phyloP scores from a whole-genome alignment of 371 early-diverging fungal genomes.

The Mucor sp. region DNA sequence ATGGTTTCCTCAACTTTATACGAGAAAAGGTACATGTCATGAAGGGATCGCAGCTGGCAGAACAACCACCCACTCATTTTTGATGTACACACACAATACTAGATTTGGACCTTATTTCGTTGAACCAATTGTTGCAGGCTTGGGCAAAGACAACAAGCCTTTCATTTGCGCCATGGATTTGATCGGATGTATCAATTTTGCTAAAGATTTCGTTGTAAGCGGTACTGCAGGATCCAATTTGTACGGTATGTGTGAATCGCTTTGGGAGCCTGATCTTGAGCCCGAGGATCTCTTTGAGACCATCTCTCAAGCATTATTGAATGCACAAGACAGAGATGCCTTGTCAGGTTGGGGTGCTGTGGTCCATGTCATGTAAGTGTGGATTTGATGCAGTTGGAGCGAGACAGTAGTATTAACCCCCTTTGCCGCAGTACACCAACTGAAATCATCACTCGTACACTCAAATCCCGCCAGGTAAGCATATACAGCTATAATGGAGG shows the following conservation, averaged over 20 bases:
- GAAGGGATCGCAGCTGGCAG: background rate
- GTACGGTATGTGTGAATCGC: conserved; percentile 97
- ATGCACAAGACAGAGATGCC: conserved; percentile 98
- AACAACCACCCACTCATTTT: background rate
- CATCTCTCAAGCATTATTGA: conserved; percentile 95
- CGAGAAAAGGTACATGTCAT: conserved; percentile 74
- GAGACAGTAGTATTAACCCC: background rate
- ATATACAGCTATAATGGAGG: background rate
- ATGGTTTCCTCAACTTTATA: conserved; percentile 98
- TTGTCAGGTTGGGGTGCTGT: conserved; percentile 99
- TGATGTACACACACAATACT: background rate
- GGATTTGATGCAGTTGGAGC: background rate
- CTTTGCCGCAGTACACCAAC: conserved; percentile 72
- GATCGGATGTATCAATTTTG: conserved; percentile 96
- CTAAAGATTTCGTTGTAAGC: conserved; percentile 95
- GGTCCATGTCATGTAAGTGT: conserved; percentile 87
- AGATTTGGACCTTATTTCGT: conserved; percentile 98
- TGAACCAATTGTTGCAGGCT: conserved; percentile 96
- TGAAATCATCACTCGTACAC: conserved; percentile 81
- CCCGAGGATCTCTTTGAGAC: conserved; percentile 99
- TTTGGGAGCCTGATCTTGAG: conserved; percentile 97
- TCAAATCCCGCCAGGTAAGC: conserved; percentile 80
- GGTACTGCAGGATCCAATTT: conserved; percentile 94
- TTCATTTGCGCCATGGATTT: conserved; percentile 97
- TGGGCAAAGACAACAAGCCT: conserved; percentile 90